Conservation (phyloP, 345 rosid species). For the Toxicodendron radicans region DNA sequence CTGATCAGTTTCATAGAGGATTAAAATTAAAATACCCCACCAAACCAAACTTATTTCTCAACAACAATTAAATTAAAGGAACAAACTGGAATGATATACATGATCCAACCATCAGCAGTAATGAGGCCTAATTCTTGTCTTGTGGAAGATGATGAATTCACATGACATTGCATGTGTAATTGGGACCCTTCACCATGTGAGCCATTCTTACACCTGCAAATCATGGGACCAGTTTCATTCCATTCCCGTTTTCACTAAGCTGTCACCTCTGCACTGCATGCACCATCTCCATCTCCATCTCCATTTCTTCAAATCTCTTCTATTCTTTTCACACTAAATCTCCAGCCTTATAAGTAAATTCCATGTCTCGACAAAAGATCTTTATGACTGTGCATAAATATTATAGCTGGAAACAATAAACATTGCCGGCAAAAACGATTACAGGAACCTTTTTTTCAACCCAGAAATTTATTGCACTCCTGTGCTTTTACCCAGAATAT, state of each 20-base stretch:
- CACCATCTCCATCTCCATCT: background rate
- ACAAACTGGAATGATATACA: background rate
- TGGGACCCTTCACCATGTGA: constrained; percentile 9
- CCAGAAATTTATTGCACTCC: no score
- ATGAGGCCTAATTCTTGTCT: background rate
- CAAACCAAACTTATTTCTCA: background rate
- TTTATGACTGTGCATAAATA: no score
- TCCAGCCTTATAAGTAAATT: no score
- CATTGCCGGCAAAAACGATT: no score
- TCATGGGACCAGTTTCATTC: background rate
- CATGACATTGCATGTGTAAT: background rate
- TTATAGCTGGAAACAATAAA: no score
- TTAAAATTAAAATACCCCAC: background rate
- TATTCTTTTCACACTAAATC: background rate
- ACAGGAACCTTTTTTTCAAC: no score
- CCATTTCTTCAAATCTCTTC: background rate
- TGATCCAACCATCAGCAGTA: background rate
- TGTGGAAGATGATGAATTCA: constrained; percentile 5
- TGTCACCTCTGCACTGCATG: background rate
- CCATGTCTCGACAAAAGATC: no score
- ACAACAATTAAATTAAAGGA: background rate
- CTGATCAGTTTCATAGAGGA: no score
- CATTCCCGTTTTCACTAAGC: background rate
- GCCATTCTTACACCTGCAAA: background rate
- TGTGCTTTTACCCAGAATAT: no score